phyloP scores from a whole-genome alignment of 768 basidiomycete genomes.

The Cubamyces sp. region DNA sequence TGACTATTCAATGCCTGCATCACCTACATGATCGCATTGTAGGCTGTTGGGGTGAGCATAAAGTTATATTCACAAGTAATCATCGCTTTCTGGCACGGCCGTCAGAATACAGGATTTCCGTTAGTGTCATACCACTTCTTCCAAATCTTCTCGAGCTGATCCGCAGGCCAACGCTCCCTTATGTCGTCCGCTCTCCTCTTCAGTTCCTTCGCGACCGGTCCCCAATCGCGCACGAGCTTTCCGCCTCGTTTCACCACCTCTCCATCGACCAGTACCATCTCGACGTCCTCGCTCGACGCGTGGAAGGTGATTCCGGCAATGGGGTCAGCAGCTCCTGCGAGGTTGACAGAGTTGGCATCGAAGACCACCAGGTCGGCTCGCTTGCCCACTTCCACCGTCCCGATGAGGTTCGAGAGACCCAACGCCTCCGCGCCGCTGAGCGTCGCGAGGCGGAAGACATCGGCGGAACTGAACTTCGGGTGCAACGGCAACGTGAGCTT shows the following conservation, averaged over 20 bases:
- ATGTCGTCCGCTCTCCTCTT: conserved; percentile 28
- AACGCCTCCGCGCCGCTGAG: conserved; percentile 37
- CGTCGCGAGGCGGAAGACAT: conserved; percentile 36
- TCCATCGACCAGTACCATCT: conserved; percentile 37
- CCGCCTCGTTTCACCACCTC: conserved; percentile 36
- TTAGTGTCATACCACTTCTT: conserved; percentile 26
- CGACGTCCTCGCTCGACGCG: conserved; percentile 36
- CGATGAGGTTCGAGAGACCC: conserved; percentile 31
- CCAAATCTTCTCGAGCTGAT: conserved; percentile 31
- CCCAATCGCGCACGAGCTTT: conserved; percentile 33
- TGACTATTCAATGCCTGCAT: no score
- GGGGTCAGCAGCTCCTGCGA: conserved; percentile 33
- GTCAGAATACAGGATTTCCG: conserved; percentile 18
- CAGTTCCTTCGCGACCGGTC: conserved; percentile 31
- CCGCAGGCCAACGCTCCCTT: conserved; percentile 26
- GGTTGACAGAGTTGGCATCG: conserved; percentile 35
- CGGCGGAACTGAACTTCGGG: conserved; percentile 29
- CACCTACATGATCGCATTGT: no score
- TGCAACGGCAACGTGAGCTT: conserved; percentile 23
- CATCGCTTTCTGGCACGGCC: no score
- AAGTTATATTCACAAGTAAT: no score
- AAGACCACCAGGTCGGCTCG: conserved; percentile 36
- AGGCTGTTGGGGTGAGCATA: no score
- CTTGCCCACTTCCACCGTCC: conserved; percentile 38
- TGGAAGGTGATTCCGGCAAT: conserved; percentile 35